Evolutionary conservation across 2,329 filamentous ascomycete species (phyloP).

Genomic region (Podosphaera fusca): DNA sequence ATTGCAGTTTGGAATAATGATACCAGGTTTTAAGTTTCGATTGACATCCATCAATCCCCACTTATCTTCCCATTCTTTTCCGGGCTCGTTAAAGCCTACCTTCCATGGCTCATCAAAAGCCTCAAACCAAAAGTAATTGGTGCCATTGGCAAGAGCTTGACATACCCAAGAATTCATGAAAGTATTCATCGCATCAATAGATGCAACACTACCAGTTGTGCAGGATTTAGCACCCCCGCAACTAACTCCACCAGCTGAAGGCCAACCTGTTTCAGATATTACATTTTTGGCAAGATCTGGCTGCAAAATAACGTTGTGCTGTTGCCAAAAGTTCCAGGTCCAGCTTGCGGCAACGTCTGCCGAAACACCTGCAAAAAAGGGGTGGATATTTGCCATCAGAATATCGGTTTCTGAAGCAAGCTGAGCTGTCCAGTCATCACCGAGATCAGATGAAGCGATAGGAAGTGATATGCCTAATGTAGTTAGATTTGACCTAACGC

Average conservation of each 20-base stretch:
- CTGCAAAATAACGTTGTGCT: constrained; percentile 40
- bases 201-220: constrained; percentile 47
- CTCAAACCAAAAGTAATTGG: constrained; percentile 93
- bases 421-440: constrained; percentile 57
- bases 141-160: constrained; percentile 53
- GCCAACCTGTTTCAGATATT: constrained; percentile 86
- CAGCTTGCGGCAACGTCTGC: constrained; percentile 47
- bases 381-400: constrained; percentile 92
- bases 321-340: constrained; percentile 66
- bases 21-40: constrained; percentile 59
- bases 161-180: constrained; percentile 79
- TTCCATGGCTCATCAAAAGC: constrained; percentile 98
- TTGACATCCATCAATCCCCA: constrained; percentile 82
- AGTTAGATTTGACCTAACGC: constrained; percentile 52
- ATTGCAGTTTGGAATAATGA: constrained; percentile 71
- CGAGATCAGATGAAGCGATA: constrained; percentile 71
- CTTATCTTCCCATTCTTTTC: constrained; percentile 75
- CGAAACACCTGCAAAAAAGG: constrained; percentile 69
- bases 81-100: constrained; percentile 39
- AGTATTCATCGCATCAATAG: constrained; percentile 58
- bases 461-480: constrained; percentile 41
- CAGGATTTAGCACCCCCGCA: constrained; percentile 42
- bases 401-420: constrained; percentile 55
- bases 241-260: constrained; percentile 54
- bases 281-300: constrained; percentile 42